Percentiles rank a stretch among this genome's conserved stretches.
Conservation (phyloP, 345 rosid species). For the Moringa oleifera region DNA sequence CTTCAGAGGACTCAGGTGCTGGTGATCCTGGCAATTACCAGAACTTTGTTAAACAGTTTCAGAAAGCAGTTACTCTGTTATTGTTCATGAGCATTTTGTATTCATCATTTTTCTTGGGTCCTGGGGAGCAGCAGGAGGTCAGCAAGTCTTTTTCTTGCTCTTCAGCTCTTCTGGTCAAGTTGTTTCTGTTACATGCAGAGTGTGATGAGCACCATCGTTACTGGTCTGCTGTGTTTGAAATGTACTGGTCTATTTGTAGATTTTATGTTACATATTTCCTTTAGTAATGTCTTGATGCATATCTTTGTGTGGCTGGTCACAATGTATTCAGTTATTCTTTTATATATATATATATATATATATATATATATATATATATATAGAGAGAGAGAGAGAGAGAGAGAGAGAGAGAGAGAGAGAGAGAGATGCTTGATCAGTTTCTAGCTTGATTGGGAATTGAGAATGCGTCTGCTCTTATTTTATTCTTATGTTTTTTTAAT, state of each 20-base stretch:
- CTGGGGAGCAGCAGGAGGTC: constrained; percentile 32
- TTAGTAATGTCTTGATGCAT: not conserved
- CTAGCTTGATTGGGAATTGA: not conserved
- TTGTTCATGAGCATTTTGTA: constrained; percentile 21
- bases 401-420: too few relatives aligned
- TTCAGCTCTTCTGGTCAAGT: constrained; percentile 1
- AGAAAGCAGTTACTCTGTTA: constrained; percentile 14
- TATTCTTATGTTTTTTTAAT: too few relatives aligned
- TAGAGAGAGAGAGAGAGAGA: too few relatives aligned
- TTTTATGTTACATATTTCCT: not conserved
- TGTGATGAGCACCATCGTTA: not conserved
- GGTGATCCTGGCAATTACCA: constrained; percentile 27
- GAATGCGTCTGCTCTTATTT: too few relatives aligned
- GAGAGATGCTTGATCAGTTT: not conserved
- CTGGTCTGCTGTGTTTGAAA: not conserved
- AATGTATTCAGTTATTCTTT: too few relatives aligned
- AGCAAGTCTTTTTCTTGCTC: constrained; percentile 1
- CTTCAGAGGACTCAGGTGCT: constrained; percentile 29
- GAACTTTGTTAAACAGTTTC: constrained; percentile 19
- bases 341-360: too few relatives aligned
- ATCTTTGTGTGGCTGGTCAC: not conserved
- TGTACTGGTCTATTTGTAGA: not conserved
- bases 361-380: too few relatives aligned
- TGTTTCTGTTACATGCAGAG: constrained; percentile 1
- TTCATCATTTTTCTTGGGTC: constrained; percentile 8